These are phyloP conservation scores for Blastocladiella emersonii DNA, from an alignment of 371 early-diverging fungal genomes.

Conservation along the genomic window DNA sequence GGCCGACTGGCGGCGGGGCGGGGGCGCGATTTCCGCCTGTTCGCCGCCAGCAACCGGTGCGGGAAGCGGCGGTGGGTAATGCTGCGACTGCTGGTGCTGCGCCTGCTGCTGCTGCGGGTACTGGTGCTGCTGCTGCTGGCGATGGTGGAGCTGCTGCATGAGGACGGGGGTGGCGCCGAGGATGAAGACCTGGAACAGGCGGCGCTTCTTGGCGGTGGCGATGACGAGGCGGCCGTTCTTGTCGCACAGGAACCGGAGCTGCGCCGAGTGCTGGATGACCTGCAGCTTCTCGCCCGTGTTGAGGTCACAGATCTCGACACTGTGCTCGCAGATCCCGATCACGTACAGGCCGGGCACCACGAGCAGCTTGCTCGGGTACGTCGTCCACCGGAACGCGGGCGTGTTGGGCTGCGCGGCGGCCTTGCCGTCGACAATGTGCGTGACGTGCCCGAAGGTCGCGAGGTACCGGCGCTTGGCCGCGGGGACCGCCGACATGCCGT, in stretches of 20 bases:
- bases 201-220: conserved; percentile 1
- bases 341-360: conserved; percentile 31
- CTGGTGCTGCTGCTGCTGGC: neutral
- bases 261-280: conserved; percentile 8
- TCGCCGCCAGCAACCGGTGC: no score
- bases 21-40: no score
- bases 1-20: no score
- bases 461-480: conserved; percentile 28
- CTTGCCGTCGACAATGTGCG: conserved; percentile 29
- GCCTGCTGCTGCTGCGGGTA: neutral
- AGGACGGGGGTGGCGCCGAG: neutral
- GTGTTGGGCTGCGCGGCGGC: conserved; percentile 24
- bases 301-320: conserved; percentile 35
- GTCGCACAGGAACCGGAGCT: neutral
- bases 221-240: neutral
- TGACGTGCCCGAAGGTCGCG: conserved; percentile 29
- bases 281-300: conserved; percentile 27
- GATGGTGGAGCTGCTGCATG: neutral
- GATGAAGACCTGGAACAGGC: conserved; percentile 1
- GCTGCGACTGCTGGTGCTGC: neutral
- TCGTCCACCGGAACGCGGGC: conserved; percentile 21
- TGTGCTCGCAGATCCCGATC: conserved; percentile 20
- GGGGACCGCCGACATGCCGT: conserved; percentile 8
- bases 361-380: conserved; percentile 24
- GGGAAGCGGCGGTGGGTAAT: no score